These are phyloP conservation scores for Trichothecium roseum DNA, from an alignment of 2,329 filamentous ascomycete genomes.

Conservation along the genomic window DNA sequence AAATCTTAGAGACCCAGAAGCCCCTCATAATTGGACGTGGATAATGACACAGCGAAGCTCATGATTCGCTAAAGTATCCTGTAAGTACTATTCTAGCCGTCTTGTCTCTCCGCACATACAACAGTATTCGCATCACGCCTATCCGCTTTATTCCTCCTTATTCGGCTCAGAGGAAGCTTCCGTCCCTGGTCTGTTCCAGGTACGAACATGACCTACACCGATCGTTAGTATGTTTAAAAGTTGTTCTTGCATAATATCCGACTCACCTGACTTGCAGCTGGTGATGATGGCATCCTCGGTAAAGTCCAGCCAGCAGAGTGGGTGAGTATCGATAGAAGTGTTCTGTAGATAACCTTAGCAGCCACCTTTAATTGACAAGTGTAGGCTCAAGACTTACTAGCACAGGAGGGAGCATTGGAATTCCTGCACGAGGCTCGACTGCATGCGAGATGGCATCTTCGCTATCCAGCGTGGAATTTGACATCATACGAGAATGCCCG, in stretches of 20 bases:
- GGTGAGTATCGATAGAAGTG: slow-evolving; percentile 77
- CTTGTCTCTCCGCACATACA: no score
- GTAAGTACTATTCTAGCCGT: no score
- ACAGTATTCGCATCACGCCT: no score
- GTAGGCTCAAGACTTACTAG: slow-evolving; percentile 48
- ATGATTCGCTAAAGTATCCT: no score
- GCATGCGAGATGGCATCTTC: slow-evolving; percentile 59
- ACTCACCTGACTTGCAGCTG: slow-evolving; percentile 78
- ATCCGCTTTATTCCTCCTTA: no score
- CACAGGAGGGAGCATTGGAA: slow-evolving; percentile 81
- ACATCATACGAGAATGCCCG: slow-evolving; percentile 49
- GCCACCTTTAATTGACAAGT: slow-evolving; percentile 1
- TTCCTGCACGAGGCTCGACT: slow-evolving; percentile 75
- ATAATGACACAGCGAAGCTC: no score
- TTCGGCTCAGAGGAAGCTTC: no score
- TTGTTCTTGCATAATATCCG: neutral
- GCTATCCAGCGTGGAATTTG: slow-evolving; percentile 57
- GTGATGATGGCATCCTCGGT: slow-evolving; percentile 89
- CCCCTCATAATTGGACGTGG: no score
- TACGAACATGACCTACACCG: slow-evolving; percentile 7
- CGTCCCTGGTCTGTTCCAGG: slow-evolving; percentile 7
- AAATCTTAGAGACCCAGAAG: neutral
- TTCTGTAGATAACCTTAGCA: slow-evolving; percentile 36
- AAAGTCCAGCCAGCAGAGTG: slow-evolving; percentile 84
- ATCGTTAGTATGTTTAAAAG: neutral